Conservation (phyloP, 495 filamentous ascomycete species). For the Aspergillus saccharolyticus region DNA sequence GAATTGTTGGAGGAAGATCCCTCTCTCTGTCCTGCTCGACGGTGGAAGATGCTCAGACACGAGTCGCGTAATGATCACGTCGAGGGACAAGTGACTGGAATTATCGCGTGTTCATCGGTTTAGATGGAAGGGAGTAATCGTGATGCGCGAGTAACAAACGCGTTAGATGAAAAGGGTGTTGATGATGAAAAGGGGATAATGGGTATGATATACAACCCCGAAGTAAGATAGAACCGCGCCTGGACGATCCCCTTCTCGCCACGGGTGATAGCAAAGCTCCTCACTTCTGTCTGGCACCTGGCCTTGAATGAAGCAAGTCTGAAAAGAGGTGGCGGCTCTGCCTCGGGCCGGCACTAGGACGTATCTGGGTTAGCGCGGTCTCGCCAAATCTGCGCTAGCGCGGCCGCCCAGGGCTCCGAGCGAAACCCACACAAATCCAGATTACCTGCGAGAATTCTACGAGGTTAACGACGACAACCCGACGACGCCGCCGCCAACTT, state of each 20-base stretch:
- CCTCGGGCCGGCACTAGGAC: slow-evolving; percentile 23
- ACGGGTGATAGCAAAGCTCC: slow-evolving; percentile 27
- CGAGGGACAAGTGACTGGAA: slow-evolving; percentile 23
- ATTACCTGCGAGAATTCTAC: slow-evolving; percentile 38
- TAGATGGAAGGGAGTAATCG: neutral
- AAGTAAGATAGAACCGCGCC: slow-evolving; percentile 48
- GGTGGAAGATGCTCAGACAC: slow-evolving; percentile 19
- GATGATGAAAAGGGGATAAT: slow-evolving; percentile 6
- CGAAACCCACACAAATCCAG: slow-evolving; percentile 51
- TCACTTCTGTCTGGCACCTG: slow-evolving; percentile 25
- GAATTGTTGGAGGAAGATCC: slow-evolving; percentile 17
- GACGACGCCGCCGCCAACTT: slow-evolving; percentile 48
- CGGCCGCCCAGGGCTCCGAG: slow-evolving; percentile 27
- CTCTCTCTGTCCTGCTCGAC: slow-evolving; percentile 27
- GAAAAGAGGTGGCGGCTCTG: slow-evolving; percentile 41
- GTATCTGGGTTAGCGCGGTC: slow-evolving; percentile 31
- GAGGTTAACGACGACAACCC: slow-evolving; percentile 51
- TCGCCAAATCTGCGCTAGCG: slow-evolving; percentile 50
- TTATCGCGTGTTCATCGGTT: slow-evolving; percentile 16
- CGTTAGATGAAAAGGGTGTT: slow-evolving; percentile 4
- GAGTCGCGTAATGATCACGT: slow-evolving; percentile 41
- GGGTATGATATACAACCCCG: slow-evolving; percentile 31
- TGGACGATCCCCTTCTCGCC: slow-evolving; percentile 53
- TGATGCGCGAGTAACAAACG: slow-evolving; percentile 3
- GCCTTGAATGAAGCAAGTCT: slow-evolving; percentile 22